Conservation (phyloP, 371 early-diverging fungal species). For the Zychaea mexicana region DNA sequence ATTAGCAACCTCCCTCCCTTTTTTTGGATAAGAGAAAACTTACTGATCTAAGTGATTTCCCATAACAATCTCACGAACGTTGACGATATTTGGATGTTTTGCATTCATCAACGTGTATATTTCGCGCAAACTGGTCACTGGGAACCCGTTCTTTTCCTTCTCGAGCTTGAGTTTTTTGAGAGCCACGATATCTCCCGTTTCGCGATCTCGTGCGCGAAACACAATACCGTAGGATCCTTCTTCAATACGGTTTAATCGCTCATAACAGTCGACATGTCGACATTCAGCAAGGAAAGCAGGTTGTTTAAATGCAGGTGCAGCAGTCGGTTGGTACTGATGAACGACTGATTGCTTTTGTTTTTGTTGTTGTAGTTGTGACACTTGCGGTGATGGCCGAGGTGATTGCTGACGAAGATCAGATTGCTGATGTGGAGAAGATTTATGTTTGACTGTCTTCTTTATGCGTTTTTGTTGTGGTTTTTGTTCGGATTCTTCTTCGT, state of each 20-base stretch:
- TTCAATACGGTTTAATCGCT: constrained; percentile 94
- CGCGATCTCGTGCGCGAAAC: constrained; percentile 92
- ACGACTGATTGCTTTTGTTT: neutral
- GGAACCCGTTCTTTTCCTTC: constrained; percentile 95
- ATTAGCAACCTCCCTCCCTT: neutral
- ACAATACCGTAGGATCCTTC: constrained; percentile 99
- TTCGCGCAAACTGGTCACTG: constrained; percentile 91
- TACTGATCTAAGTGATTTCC: constrained; percentile 79
- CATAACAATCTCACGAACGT: constrained; percentile 91
- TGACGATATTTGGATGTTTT: constrained; percentile 94
- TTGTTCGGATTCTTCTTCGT: constrained; percentile 26
- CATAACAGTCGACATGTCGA: constrained; percentile 83
- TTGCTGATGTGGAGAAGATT: neutral
- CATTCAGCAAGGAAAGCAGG: constrained; percentile 49
- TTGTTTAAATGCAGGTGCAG: neutral
- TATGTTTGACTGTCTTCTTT: constrained; percentile 14
- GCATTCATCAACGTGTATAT: constrained; percentile 86
- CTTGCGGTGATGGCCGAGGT: neutral
- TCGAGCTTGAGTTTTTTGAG: constrained; percentile 97
- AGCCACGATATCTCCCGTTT: constrained; percentile 95
- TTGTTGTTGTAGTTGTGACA: constrained; percentile 6
- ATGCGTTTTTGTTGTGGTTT: constrained; percentile 12
- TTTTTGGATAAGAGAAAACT: too few relatives aligned
- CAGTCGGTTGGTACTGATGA: neutral
- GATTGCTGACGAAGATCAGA: neutral